phyloP scores from a whole-genome alignment of 768 basidiomycete species.

The Tricholoma matsutake region DNA sequence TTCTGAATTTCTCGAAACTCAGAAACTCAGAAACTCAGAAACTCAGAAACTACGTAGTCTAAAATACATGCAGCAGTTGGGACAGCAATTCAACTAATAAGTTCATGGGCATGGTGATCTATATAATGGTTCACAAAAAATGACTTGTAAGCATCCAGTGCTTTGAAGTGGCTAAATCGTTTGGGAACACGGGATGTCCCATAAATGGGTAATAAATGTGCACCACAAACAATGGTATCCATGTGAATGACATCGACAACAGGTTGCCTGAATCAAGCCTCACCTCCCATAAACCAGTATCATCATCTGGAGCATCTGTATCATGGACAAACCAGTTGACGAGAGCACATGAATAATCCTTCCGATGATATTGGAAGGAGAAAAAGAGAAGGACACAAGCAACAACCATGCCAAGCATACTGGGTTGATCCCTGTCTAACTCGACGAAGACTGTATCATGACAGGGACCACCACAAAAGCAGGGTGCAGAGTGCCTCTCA shows the following conservation, averaged over 20 bases:
- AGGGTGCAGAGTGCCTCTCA: constrained; percentile 22
- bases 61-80: not conserved
- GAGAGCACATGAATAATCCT: not conserved
- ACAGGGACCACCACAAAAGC: constrained; percentile 18
- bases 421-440: not conserved
- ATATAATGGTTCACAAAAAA: too few relatives aligned
- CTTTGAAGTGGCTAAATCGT: not conserved
- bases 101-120: not conserved
- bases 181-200: not conserved
- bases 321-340: constrained; percentile 3
- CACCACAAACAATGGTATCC: not conserved
- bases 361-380: not conserved
- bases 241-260: not conserved
- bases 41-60: too few relatives aligned
- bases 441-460: constrained; percentile 27
- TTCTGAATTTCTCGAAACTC: too few relatives aligned
- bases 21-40: too few relatives aligned
- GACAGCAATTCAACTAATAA: not conserved
- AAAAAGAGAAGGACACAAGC: not conserved
- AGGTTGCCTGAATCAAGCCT: not conserved
- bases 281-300: constrained; percentile 18
- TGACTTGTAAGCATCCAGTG: not conserved
- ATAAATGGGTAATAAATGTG: not conserved
- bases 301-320: constrained; percentile 9
- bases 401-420: not conserved